These are phyloP conservation scores for Clonostachys rosea DNA, from an alignment of 2,329 filamentous ascomycete genomes.

Conservation along the genomic window DNA sequence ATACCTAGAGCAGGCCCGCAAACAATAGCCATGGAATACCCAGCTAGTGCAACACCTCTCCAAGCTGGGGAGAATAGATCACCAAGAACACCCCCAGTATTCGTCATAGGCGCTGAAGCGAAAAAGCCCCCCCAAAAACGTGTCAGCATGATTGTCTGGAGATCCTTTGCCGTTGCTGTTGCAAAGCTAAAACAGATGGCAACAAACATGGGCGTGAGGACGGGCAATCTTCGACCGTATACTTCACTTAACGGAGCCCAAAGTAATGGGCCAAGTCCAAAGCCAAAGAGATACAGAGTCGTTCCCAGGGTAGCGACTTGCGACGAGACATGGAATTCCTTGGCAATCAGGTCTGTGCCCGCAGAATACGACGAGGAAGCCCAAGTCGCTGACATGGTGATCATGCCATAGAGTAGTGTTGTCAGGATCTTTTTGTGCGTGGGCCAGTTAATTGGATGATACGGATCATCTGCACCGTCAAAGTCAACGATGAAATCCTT, in stretches of 20 bases:
- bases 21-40: conserved; percentile 63
- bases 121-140: conserved; percentile 63
- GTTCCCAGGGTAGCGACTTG: conserved; percentile 41
- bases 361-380: conserved; percentile 50
- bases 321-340: conserved; percentile 33
- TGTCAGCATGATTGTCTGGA: conserved; percentile 62
- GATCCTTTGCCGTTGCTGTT: conserved; percentile 58
- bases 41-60: conserved; percentile 62
- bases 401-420: conserved; percentile 41
- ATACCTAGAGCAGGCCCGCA: conserved; percentile 51
- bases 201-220: conserved; percentile 57
- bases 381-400: conserved; percentile 44
- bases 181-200: conserved; percentile 61
- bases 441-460: conserved; percentile 68
- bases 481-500: conserved; percentile 60
- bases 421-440: conserved; percentile 64
- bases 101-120: conserved; percentile 61
- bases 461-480: conserved; percentile 67
- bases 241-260: conserved; percentile 64
- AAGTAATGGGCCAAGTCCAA: conserved; percentile 55
- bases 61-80: conserved; percentile 58
- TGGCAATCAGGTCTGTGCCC: conserved; percentile 47
- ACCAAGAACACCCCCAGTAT: conserved; percentile 63
- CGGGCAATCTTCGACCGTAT: conserved; percentile 50
- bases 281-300: conserved; percentile 40